Percentiles rank a stretch among this genome's conserved stretches.
phyloP scores from a whole-genome alignment of 1,139 yeast species.

The Candida albicans region DNA sequence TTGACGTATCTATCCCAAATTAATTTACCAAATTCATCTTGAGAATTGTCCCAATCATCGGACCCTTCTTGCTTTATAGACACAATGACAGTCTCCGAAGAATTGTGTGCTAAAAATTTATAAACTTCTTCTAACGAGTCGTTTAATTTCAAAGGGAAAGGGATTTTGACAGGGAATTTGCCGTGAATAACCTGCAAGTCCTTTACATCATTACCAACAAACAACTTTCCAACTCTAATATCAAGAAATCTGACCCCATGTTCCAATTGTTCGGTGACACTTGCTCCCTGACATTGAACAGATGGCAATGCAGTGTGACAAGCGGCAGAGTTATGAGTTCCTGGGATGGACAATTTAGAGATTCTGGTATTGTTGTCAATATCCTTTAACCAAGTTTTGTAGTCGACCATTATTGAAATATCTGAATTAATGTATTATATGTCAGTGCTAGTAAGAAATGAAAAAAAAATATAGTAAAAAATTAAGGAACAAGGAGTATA shows the following conservation, averaged over 20 bases:
- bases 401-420: constrained; percentile 34
- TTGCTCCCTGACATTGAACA: constrained; percentile 73
- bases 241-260: constrained; percentile 78
- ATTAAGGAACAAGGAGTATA: too few relatives aligned
- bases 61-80: constrained; percentile 77
- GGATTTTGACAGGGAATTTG: constrained; percentile 68
- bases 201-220: constrained; percentile 45
- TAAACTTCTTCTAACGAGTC: constrained; percentile 58
- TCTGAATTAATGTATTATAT: too few relatives aligned
- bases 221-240: constrained; percentile 62
- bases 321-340: constrained; percentile 82
- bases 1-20: constrained; percentile 62
- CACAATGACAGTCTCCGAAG: constrained; percentile 62
- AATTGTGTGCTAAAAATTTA: constrained; percentile 51
- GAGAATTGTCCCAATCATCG: constrained; percentile 59
- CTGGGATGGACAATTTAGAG: constrained; percentile 66
- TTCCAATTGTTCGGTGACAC: constrained; percentile 60
- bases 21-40: constrained; percentile 65
- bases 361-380: constrained; percentile 53
- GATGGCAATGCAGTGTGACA: constrained; percentile 74
- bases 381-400: constrained; percentile 54
- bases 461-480: too few relatives aligned
- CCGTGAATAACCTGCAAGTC: constrained; percentile 70
- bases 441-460: too few relatives aligned
- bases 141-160: constrained; percentile 53